Base-by-base conservation (phyloP, 2,329 filamentous ascomycete species). In the Colletotrichum horii region DNA sequence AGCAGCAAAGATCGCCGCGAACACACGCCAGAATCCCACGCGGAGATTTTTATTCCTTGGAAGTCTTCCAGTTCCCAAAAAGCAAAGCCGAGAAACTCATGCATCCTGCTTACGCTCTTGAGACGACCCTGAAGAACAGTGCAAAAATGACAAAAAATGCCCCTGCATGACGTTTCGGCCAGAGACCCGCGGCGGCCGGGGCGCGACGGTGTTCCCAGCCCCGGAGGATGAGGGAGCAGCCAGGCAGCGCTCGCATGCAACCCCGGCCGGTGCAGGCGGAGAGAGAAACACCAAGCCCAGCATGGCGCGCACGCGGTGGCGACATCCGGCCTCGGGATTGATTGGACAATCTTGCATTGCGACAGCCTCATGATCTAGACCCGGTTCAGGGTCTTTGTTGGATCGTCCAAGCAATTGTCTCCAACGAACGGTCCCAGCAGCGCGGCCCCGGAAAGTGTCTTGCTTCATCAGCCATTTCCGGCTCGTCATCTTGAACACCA, bases 341-440 rank as follows among this genome's bases (percentile, higher is more conserved):
- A 75, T 67, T 66, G 75, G 71, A 11, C 22, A 43, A 74, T 55
- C 55, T 62, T 30, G 38, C 32, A 66, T 43, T 28, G 38, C 64
- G 58, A 28, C 66, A 75, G 75, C 71, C 71, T 71, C 75, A 65
- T 70, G 66, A 75, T 76, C 71, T 75, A 15, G 34, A 67, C 38
- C 26, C 16, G n/a, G 22, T 19, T 55, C 19, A 68, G 26, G 22
- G 32, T 22, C 26, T 28, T 34, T 52, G 19, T 38, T 19, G 32
- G 56, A 76, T 75, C 66, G 66, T 58, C 26, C 32, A 38, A 48
- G 66, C 52, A 67, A 60, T 48, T 70, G 43, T 34, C 22, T 43
- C 55, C 34, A n/a, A 24, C 32, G 22, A 19, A n/a, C 26, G 15
- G 16, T 19, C 22, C 61, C 34, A 32, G 28, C 34, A 34, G 52